Conservation (phyloP, 768 basidiomycete genomes). For the Atractiella rhizophila region DNA sequence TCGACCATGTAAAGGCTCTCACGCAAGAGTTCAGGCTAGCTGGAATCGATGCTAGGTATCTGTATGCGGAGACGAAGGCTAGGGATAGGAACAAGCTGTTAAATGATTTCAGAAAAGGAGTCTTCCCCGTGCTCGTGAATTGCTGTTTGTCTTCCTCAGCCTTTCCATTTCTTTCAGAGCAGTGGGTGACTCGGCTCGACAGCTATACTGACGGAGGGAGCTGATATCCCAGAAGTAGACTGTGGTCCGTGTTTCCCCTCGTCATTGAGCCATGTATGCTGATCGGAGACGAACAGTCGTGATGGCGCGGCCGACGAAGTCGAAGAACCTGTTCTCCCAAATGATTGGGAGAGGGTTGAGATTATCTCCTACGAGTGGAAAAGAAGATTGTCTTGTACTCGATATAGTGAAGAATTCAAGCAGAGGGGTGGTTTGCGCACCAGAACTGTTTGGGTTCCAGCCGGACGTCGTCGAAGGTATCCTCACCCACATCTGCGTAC, state of each 20-base stretch:
- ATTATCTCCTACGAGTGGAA: background rate
- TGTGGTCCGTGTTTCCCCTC: no score
- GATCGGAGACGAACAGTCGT: no score
- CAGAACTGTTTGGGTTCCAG: background rate
- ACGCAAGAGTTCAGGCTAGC: constrained; percentile 43
- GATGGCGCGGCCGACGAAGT: background rate
- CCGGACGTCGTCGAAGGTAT: background rate
- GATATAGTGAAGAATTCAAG: background rate
- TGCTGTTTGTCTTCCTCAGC: constrained; percentile 33
- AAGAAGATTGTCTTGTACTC: background rate
- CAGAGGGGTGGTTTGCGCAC: background rate
- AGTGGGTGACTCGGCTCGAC: background rate
- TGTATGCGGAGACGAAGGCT: constrained; percentile 43
- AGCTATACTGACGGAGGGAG: background rate
- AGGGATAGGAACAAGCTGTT: constrained; percentile 40
- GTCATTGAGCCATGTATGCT: no score
- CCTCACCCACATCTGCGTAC: background rate
- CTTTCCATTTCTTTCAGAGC: background rate
- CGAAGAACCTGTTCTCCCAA: background rate
- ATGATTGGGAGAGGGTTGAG: constrained; percentile 1
- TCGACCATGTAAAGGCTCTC: constrained; percentile 51
- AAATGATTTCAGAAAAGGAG: constrained; percentile 38
- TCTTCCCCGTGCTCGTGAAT: constrained; percentile 67
- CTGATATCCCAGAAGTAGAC: background rate
- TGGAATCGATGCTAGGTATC: constrained; percentile 61